Percentiles rank a stretch among this genome's conserved stretches.
Evolutionary conservation across 2,329 filamentous ascomycete genomes (phyloP).

Genomic region (Fusarium sp.): DNA sequence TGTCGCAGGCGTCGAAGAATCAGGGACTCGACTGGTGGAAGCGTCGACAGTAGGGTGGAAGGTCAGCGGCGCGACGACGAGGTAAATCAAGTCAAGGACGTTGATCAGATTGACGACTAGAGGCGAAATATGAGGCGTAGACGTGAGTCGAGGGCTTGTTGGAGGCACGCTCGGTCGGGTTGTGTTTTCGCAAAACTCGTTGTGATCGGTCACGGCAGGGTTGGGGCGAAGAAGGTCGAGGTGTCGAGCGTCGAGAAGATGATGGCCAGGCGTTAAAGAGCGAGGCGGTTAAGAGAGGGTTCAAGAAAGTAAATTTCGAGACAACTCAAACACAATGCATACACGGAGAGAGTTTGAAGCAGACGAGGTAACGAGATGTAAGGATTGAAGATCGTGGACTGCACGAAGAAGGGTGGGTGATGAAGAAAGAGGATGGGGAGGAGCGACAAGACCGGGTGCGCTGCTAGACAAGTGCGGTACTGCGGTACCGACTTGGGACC

Average conservation of each 20-base stretch:
- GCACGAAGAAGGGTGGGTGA: constrained; percentile 50
- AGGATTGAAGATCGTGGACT: constrained; percentile 48
- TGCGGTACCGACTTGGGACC: constrained; percentile 44
- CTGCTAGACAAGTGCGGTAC: constrained; percentile 47
- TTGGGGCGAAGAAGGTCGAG: constrained; percentile 41
- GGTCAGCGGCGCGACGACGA: constrained; percentile 30
- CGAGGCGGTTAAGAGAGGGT: constrained; percentile 7
- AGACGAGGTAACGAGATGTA: constrained; percentile 35
- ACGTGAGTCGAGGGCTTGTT: constrained; percentile 39
- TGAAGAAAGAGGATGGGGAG: constrained; percentile 52
- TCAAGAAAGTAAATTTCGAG: constrained; percentile 32
- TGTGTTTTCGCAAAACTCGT: constrained; percentile 49
- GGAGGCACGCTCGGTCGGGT: constrained; percentile 41
- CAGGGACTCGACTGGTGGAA: constrained; percentile 24
- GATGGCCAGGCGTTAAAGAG: constrained; percentile 27
- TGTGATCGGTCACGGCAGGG: constrained; percentile 46
- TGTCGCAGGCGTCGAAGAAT: constrained; percentile 34
- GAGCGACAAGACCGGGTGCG: constrained; percentile 52
- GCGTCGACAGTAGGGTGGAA: constrained; percentile 34
- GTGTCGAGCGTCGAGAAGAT: constrained; percentile 42
- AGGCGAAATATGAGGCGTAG: constrained; percentile 29
- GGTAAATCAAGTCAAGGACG: constrained; percentile 14
- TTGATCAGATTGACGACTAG: constrained; percentile 15
- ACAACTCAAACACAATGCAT: constrained; percentile 45
- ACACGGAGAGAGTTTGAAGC: constrained; percentile 35